Base-by-base conservation (phyloP, 345 rosid genomes). In the Salix udensis region DNA sequence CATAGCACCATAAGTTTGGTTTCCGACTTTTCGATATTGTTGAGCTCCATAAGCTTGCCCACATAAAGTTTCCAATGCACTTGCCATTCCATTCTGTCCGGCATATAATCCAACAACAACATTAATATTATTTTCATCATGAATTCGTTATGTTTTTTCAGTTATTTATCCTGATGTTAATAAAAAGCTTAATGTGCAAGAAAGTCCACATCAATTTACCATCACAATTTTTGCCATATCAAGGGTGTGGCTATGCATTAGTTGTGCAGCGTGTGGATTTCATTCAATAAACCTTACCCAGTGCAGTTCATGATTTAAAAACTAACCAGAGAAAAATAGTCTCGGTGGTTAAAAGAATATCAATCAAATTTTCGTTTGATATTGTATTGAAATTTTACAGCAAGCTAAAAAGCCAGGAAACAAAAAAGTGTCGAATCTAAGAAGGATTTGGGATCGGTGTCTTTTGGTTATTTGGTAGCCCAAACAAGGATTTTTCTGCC, bases 31-130 rank as follows among this genome's bases (percentile, higher is more conserved):
- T 23, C 71, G 24, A 44, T 72, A 79, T 19, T 79, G 77, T 40
- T 46, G 6, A 5, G 81, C 81, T 58, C 81, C 81, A 73, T 73
- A 79, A 31, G 81, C 81, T 73, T 79, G 81, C 11, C 78, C 78
- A 19, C 78, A 79, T 2, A 74, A 71, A 24, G 78, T 70, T 12
- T 75, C 78, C 23, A 68, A 28, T 4, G 68, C 73, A 30, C 77
- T 73, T 46, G 82, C 73, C 82, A 79, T 73, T 11, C 77, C 82
- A 67, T 23, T 42, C 81, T 78, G 81, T 39, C 39, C 37, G 42
- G 34, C 21, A 16, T 5, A 48, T 48, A 48, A 48, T 48, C 53
- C 53, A 48, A 16, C 53, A 48, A 48, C 53, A 48, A 14, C 53
- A 48, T 14, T 48, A 40, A 40, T 40, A 36, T 48, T 48, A 48